These are phyloP conservation scores for Chlorella variabilis DNA, from an alignment of 163 green algal genomes.

Conservation along the genomic window DNA sequence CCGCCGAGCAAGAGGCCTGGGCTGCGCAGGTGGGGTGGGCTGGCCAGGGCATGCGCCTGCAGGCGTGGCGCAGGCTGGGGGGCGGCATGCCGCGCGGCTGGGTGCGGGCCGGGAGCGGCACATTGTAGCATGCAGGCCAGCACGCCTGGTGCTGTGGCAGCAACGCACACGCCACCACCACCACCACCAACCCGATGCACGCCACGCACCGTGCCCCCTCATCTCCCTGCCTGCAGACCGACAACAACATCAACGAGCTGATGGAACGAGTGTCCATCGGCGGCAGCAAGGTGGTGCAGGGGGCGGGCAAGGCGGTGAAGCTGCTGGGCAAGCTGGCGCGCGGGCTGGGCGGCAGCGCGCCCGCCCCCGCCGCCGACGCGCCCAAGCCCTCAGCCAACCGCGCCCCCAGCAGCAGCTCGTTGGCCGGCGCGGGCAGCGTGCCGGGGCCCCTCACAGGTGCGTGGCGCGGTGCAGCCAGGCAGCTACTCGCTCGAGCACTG, in stretches of 20 bases:
- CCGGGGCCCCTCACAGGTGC: neutral
- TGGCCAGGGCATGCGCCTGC: neutral
- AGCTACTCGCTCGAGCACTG: no score
- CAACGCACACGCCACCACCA: no score
- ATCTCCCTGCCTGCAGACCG: slow-evolving; percentile 15
- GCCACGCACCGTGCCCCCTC: no score
- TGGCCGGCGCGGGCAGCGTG: neutral
- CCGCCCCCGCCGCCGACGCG: neutral
- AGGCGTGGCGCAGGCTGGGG: no score
- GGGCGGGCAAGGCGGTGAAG: slow-evolving; percentile 59
- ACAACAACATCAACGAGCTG: slow-evolving; percentile 52
- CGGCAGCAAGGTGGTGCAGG: slow-evolving; percentile 43
- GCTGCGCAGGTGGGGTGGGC: slow-evolving; percentile 24
- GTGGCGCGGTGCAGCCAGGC: no score
- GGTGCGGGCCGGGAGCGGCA: no score
- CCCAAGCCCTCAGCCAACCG: neutral
- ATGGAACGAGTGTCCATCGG: slow-evolving; percentile 48
- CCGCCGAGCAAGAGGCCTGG: slow-evolving; percentile 58
- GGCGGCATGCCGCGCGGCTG: no score
- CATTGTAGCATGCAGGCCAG: no score
- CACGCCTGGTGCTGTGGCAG: no score
- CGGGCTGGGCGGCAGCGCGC: slow-evolving; percentile 4
- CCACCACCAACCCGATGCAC: no score
- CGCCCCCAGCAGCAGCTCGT: neutral
- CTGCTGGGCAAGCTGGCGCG: slow-evolving; percentile 43